A percentile compares a stretch with the other conserved stretches of the same genome.
Evolutionary conservation across 139 green algal genomes (phyloP).

Genomic region (Tetraselmis chui): DNA sequence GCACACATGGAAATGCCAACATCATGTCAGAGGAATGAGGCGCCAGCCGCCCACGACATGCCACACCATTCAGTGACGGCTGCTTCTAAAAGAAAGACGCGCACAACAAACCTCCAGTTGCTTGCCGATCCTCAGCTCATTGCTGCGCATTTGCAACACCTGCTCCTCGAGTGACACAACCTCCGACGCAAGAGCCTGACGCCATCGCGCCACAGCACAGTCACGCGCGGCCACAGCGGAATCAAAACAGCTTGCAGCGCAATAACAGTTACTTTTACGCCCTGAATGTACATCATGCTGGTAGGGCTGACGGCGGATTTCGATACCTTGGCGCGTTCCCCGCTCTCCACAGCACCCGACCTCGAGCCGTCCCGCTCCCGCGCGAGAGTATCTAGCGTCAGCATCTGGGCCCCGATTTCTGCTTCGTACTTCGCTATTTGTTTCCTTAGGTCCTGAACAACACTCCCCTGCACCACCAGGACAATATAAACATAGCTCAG

Average conservation of each 20-base stretch:
- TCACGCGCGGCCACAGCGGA: background rate
- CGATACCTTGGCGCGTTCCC: constrained; percentile 29
- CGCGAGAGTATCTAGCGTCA: constrained; percentile 16
- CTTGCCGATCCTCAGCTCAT: constrained; percentile 15
- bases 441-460: background rate
- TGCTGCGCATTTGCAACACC: constrained; percentile 23
- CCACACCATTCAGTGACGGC: no score
- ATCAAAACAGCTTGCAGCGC: no score
- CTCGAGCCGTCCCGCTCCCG: constrained; percentile 31
- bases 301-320: background rate
- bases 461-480: background rate
- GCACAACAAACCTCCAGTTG: constrained; percentile 4
- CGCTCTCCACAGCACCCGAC: constrained; percentile 26
- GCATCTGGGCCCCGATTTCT: constrained; percentile 8
- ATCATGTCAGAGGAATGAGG: no score
- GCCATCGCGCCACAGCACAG: background rate
- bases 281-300: no score
- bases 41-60: no score
- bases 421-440: background rate
- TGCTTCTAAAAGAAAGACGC: no score
- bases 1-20: no score
- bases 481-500: no score
- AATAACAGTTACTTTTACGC: no score
- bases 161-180: constrained; percentile 35
- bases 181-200: constrained; percentile 35